Base-by-base conservation (phyloP, 2,329 filamentous ascomycete genomes). In the Ustulina deusta region DNA sequence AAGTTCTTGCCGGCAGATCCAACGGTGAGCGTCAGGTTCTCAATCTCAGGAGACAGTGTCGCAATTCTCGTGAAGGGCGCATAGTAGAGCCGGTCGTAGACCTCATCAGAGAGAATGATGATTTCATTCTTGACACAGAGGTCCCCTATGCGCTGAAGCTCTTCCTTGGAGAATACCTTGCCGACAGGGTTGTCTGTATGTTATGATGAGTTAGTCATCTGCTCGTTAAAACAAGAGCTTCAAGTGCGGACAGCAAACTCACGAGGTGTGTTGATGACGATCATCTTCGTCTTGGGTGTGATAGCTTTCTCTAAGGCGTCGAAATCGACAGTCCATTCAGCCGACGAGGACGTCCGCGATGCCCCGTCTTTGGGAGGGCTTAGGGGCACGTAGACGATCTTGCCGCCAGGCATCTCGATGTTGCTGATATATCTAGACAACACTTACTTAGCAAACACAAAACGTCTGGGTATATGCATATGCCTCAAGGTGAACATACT, bases 1-100 rank as follows among this genome's bases (percentile, higher is more conserved):
- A 99, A 99, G 84, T 96, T 97, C 87, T 99, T 99, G 74, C 96
- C 96, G 0, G 94, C 96, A 0, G 94, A 97, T 22, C 96, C 96
- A 34, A 99, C 96, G 0, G 96, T 98, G 56, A 99, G 82, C 4
- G 96, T 98, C 72, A 97, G 86, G 66, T 89, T 89, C 74, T 94
- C 94, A 59, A 98, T 89, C 79, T 97, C 94, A 0, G 94, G 94
- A 0, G 93, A 97, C 20, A 99, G 84, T 0, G 94, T 97, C 27
- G 93, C 93, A 63, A 98, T 91, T 74, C 96, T 89, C 0, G 94
- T 98, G 78, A 98, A 99, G 0, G 95, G 95, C 0, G 94, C 93
- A 78, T 98, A 99, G 85, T 91, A 97, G 0, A 99, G 88, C 29
- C 94, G 90, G 80, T 99, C 96, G 79, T 99, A 99, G 72, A 99